phyloP scores from a whole-genome alignment of 1,139 yeast species.

The Spencermartinsiella ligniputridi region DNA sequence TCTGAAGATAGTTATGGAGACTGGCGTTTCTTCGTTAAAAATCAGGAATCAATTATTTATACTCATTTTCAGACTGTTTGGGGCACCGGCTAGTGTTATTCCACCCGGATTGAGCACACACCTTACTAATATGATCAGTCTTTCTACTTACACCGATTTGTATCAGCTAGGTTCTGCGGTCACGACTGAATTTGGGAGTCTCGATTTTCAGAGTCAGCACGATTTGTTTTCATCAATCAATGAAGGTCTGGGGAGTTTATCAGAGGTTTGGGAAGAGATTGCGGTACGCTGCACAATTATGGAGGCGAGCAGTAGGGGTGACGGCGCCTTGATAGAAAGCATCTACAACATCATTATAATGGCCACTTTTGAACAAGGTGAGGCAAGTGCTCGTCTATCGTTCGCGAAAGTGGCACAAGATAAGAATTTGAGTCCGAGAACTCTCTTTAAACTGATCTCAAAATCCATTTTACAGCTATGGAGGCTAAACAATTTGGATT shows the following conservation, averaged over 20 bases:
- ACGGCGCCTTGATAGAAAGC: not conserved
- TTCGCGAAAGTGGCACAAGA: not conserved
- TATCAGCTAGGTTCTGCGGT: not conserved
- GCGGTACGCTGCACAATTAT: not conserved
- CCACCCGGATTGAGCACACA: not conserved
- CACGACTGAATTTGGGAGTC: not conserved
- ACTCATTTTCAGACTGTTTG: not conserved
- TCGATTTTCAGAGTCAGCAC: not conserved
- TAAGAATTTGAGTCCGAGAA: not conserved
- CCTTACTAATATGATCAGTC: not conserved
- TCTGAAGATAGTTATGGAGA: not conserved
- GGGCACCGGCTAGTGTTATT: not conserved
- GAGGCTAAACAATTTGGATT: not conserved
- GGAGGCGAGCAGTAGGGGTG: not conserved
- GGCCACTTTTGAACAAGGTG: not conserved
- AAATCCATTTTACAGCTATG: not conserved
- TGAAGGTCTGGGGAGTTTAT: not conserved
- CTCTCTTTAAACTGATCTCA: not conserved
- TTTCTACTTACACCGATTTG: not conserved
- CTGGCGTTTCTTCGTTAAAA: not conserved
- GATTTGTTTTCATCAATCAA: not conserved
- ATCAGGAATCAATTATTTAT: not conserved
- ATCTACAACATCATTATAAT: not conserved
- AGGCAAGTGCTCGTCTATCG: not conserved
- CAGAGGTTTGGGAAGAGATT: not conserved